Base-by-base conservation (phyloP, 1,139 yeast genomes). In the Yamadazyma triangularis region DNA sequence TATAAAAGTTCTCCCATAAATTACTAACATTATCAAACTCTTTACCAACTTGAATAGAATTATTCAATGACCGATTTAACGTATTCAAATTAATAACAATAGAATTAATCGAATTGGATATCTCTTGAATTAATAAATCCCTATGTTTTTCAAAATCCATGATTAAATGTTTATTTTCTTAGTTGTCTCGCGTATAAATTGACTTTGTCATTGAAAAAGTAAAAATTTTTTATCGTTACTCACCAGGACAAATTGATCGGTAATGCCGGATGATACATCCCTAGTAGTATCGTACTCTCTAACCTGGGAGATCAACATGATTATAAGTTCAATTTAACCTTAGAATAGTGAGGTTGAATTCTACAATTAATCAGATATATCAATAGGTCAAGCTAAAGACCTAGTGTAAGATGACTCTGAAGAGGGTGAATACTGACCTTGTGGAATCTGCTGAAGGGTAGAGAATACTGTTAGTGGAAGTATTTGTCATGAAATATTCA, bases 11-110 rank as follows among this genome's bases (percentile, higher is more conserved):
- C 6, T 56, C 48, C 74, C 74, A 68, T 25, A 67, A 49, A 15
- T 63, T 48, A 12, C 70, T 70, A 18, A 65, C 70, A 34, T 66
- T 64, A 34, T 65, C 71, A 40, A 68, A 68, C 34, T 65, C 72
- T 34, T 64, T 64, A 4, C 73, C 71, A 1, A 67, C 71, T 35
- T 65, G 69, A 12, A 67, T 51, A 18, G 67, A 60, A 35, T 62
- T 67, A 33, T 60, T 58, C 30, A 68, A 52, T 2, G 71, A 58
- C 23, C 73, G 43, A 41, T 68, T 68, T 35, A 68, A 56, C 11
- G 60, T 55, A 25, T 65, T 70, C 29, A 68, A 47, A 37, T 67
- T 66, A 40, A 56, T 47, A 4, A 62, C 61, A n/a, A 67, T 69
- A 4, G 66, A 58, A 37, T 64, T 64, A 37, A 68, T 50, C 13